Base-by-base conservation (phyloP, 1,139 yeast species). In the Candida sanyaensis region DNA sequence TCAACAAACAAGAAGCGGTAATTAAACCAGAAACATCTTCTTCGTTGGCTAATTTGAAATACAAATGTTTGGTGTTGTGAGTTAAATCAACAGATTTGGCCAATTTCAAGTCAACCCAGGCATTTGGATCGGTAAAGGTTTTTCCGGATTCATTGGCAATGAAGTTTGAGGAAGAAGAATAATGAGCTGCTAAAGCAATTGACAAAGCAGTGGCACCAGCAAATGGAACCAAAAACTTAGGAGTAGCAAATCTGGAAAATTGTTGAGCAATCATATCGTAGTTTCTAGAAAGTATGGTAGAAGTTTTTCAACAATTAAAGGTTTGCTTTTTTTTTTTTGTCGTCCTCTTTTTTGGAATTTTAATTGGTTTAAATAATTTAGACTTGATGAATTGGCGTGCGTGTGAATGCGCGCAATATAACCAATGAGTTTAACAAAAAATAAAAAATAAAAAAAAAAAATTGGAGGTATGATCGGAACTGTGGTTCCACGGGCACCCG, bases 21-120 rank as follows among this genome's bases (percentile, higher is more conserved):
- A 81, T 75, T 59, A 93, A 79, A 28, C 99, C 99, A 41, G 91
- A 78, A 36, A 76, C 82, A 50, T 84, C 81, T 59, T 87, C 90
- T 43, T 78, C 69, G 47, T 78, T 67, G 37, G 90, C 89, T 58
- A 92, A 80, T 52, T 82, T 85, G 61, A 93, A 91, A 30, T 83
- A 76, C 62, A 89, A 80, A 57, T 80, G 78, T 69, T 83, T 86
- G 61, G 88, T 76, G 73, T 88, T 84, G 46, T 75, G 71, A 41
- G 88, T 80, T 48, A 86, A 66, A 42, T 81, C 78, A 60, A 76
- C 74, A 49, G 80, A 66, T 54, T 81, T 76, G 61, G 78, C 69
- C 59, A 88, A 74, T 66, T 88, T 87, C 65, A 92, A 77, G 64
- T 90, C 96, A 53, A 88, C 71, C 96, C 97, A 92, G 56, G 81